Evolutionary conservation across 805 yeast species (phyloP).

Genomic region (Kregervanrija fluxuum): DNA sequence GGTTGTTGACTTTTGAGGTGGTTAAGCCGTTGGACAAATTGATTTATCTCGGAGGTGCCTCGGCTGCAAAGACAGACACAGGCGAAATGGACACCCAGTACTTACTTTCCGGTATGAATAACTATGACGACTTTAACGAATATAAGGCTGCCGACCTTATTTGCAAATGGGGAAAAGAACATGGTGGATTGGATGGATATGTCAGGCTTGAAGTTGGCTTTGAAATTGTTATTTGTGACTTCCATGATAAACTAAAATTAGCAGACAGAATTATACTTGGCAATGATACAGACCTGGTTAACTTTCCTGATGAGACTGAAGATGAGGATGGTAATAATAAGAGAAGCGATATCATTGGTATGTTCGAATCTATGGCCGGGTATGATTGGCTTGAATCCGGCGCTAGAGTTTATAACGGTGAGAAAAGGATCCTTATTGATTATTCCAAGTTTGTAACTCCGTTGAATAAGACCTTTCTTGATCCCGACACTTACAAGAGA

Average conservation of each 20-base stretch:
- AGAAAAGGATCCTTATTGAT: constrained; percentile 42
- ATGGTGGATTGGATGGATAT: constrained; percentile 46
- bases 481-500: constrained; percentile 40
- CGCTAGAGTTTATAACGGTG: constrained; percentile 38
- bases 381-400: constrained; percentile 45
- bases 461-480: constrained; percentile 40
- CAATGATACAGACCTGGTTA: constrained; percentile 30
- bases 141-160: constrained; percentile 39
- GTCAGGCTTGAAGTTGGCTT: constrained; percentile 54
- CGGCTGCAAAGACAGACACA: constrained; percentile 50
- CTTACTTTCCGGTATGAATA: constrained; percentile 30
- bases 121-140: constrained; percentile 32
- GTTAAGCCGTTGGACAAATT: constrained; percentile 41
- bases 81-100: constrained; percentile 60
- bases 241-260: constrained; percentile 39
- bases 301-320: constrained; percentile 27
- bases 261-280: constrained; percentile 38
- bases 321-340: not conserved
- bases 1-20: constrained; percentile 40
- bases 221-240: constrained; percentile 56
- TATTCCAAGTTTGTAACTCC: constrained; percentile 47
- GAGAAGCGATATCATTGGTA: constrained; percentile 16
- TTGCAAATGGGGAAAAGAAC: constrained; percentile 47
- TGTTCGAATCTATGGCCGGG: constrained; percentile 26
- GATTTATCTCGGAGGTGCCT: constrained; percentile 57